Conservation (phyloP, 2,329 filamentous ascomycete genomes). For the Sporothrix variecibatus region DNA sequence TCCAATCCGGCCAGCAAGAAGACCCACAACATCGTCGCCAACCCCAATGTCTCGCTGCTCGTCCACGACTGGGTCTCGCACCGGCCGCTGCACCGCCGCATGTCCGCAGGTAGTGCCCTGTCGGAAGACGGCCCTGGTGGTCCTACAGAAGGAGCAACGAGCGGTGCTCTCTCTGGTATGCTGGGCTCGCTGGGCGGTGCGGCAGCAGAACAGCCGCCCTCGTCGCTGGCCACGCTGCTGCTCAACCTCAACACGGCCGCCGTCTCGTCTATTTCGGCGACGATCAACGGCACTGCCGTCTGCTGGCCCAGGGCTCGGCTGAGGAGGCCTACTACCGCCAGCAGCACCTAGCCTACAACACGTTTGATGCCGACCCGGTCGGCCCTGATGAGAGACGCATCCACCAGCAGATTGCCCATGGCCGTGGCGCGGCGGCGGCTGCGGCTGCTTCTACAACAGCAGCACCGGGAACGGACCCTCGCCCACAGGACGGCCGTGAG, state of each 20-base stretch:
- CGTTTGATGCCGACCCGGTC: slow-evolving; percentile 63
- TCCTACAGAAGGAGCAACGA: not conserved
- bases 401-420: slow-evolving; percentile 37
- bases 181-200: slow-evolving; percentile 41
- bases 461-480: slow-evolving; percentile 32
- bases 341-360: slow-evolving; percentile 88
- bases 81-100: slow-evolving; percentile 72
- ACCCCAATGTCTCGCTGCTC: slow-evolving; percentile 87
- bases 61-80: slow-evolving; percentile 98
- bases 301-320: slow-evolving; percentile 71
- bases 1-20: slow-evolving; percentile 79
- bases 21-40: slow-evolving; percentile 77
- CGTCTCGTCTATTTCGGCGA: slow-evolving; percentile 84
- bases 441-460: not conserved
- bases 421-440: slow-evolving; percentile 39
- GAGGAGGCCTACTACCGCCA: slow-evolving; percentile 84
- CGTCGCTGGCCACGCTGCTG: slow-evolving; percentile 78
- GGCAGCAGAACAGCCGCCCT: slow-evolving; percentile 59
- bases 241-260: slow-evolving; percentile 89
- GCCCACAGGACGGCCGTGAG: slow-evolving; percentile 55
- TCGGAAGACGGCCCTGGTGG: slow-evolving; percentile 35
- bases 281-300: slow-evolving; percentile 85
- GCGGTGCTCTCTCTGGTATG: not conserved
- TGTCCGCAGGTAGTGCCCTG: slow-evolving; percentile 60
- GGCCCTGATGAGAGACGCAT: slow-evolving; percentile 44